Percentiles rank a stretch among this genome's conserved stretches.
Conservation (phyloP, 1,284 basidiomycete genomes). For the Wallemia ichthyophaga region DNA sequence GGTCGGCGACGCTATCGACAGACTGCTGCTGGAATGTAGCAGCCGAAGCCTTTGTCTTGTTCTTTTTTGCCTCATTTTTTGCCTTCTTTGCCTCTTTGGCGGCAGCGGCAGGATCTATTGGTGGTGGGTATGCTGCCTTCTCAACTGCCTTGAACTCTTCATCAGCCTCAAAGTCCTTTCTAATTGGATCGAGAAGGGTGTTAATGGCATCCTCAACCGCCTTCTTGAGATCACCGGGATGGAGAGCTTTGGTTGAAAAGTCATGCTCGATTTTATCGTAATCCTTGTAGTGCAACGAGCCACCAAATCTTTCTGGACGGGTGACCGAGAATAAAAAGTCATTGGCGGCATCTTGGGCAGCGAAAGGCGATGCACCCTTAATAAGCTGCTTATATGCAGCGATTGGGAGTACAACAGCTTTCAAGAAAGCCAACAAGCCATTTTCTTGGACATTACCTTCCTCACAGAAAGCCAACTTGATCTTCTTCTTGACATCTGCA, state of each 20-base stretch:
- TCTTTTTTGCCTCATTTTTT: slow-evolving; percentile 20
- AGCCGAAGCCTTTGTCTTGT: slow-evolving; percentile 2
- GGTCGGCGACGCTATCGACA: background rate
- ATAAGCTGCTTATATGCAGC: background rate
- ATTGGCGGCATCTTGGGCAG: slow-evolving; percentile 33
- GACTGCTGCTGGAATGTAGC: background rate
- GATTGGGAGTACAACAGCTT: slow-evolving; percentile 70
- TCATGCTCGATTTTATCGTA: slow-evolving; percentile 42
- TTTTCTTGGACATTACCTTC: slow-evolving; percentile 76
- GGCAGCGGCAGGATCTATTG: slow-evolving; percentile 18
- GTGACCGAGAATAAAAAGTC: slow-evolving; percentile 56
- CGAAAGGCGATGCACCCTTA: slow-evolving; percentile 27
- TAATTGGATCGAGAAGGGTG: slow-evolving; percentile 51
- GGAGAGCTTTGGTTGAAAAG: slow-evolving; percentile 43
- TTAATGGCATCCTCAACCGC: slow-evolving; percentile 44
- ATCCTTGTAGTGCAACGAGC: slow-evolving; percentile 37
- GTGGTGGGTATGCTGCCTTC: slow-evolving; percentile 55
- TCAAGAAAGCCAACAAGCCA: slow-evolving; percentile 64
- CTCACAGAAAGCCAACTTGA: slow-evolving; percentile 76
- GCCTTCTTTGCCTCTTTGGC: slow-evolving; percentile 16
- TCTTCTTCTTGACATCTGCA: slow-evolving; percentile 55
- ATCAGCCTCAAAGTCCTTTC: slow-evolving; percentile 38
- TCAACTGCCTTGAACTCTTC: slow-evolving; percentile 56
- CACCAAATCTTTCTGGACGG: slow-evolving; percentile 55
- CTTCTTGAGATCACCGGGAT: slow-evolving; percentile 70